These are phyloP conservation scores for Paramecium biaurelia DNA, from an alignment of 73 alveolate species.

Conservation along the genomic window DNA sequence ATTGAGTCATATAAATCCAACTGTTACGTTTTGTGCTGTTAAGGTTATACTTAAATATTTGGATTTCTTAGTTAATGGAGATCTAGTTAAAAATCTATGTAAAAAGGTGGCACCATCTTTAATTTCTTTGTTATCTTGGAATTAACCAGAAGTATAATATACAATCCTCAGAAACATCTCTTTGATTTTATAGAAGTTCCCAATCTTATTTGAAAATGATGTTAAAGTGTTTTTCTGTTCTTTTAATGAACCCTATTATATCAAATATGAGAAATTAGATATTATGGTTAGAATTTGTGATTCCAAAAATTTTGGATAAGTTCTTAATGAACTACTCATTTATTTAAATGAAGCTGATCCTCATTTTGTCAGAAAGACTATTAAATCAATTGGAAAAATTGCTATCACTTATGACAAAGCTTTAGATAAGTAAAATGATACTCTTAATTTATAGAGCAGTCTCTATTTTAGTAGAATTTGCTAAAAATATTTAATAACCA, in stretches of 20 bases:
- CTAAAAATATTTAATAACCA: slow-evolving; percentile 64
- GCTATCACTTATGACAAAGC: slow-evolving; percentile 92
- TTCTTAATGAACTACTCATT: slow-evolving; percentile 85
- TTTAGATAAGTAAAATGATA: slow-evolving; percentile 70
- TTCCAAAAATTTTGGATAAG: slow-evolving; percentile 81
- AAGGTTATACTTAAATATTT: slow-evolving; percentile 88
- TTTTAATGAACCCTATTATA: slow-evolving; percentile 92
- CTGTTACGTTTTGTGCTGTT: slow-evolving; percentile 90
- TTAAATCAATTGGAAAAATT: slow-evolving; percentile 86
- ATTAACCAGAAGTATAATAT: slow-evolving; percentile 89
- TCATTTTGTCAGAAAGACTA: slow-evolving; percentile 85
- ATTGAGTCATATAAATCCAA: slow-evolving; percentile 85
- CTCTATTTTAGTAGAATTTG: slow-evolving; percentile 73
- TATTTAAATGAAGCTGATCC: slow-evolving; percentile 92
- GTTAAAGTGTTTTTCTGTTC: slow-evolving; percentile 92
- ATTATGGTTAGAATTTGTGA: slow-evolving; percentile 88
- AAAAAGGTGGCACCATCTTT: slow-evolving; percentile 84
- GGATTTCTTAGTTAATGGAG: slow-evolving; percentile 84
- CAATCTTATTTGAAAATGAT: slow-evolving; percentile 86
- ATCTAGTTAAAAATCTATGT: slow-evolving; percentile 84
- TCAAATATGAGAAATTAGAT: slow-evolving; percentile 93
- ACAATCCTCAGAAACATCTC: slow-evolving; percentile 86
- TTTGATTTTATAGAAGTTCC: slow-evolving; percentile 88
- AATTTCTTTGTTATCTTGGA: slow-evolving; percentile 84
- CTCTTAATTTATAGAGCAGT: slow-evolving; percentile 68